Evolutionary conservation across 306 rosid genomes (phyloP).

Genomic region (Canavalia ensiformis): DNA sequence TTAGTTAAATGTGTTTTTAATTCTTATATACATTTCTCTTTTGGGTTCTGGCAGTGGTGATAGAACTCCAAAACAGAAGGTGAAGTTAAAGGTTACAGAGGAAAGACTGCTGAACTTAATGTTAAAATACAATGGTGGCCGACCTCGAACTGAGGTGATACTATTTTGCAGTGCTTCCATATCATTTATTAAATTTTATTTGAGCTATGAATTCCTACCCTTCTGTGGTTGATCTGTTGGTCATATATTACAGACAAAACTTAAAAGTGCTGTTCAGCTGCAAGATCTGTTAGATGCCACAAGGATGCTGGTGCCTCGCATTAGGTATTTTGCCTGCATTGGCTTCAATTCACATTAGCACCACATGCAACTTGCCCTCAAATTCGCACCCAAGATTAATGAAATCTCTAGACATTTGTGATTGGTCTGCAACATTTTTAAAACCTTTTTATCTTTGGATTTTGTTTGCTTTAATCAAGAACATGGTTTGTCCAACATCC

Average conservation of each 20-base stretch:
- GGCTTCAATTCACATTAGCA: conserved; percentile 2
- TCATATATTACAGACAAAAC: conserved; percentile 77
- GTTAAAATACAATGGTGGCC: conserved; percentile 95
- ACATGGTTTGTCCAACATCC: neutral
- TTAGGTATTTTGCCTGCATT: conserved; percentile 64
- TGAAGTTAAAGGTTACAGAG: conserved; percentile 94
- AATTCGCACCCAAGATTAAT: conserved; percentile 22
- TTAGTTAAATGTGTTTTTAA: conserved; percentile 36
- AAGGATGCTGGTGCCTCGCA: conserved; percentile 90
- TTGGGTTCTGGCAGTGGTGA: conserved; percentile 83
- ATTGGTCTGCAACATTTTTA: conserved; percentile 4
- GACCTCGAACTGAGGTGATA: conserved; percentile 87
- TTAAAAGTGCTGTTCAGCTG: conserved; percentile 96
- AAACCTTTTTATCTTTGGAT: neutral
- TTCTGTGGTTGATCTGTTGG: conserved; percentile 41
- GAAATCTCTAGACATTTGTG: conserved; percentile 2
- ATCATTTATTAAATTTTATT: conserved; percentile 27
- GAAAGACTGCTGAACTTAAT: conserved; percentile 88
- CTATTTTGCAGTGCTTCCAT: conserved; percentile 34
- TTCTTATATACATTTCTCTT: conserved; percentile 48
- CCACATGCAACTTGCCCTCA: conserved; percentile 14
- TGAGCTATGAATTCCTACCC: conserved; percentile 30
- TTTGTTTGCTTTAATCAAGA: conserved; percentile 17
- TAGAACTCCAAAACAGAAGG: conserved; percentile 99
- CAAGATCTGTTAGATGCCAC: conserved; percentile 98